Percentiles rank a stretch among this genome's conserved stretches.
These are phyloP conservation scores for Claviceps arundinis DNA, from an alignment of 2,329 filamentous ascomycete species.

Conservation along the genomic window DNA sequence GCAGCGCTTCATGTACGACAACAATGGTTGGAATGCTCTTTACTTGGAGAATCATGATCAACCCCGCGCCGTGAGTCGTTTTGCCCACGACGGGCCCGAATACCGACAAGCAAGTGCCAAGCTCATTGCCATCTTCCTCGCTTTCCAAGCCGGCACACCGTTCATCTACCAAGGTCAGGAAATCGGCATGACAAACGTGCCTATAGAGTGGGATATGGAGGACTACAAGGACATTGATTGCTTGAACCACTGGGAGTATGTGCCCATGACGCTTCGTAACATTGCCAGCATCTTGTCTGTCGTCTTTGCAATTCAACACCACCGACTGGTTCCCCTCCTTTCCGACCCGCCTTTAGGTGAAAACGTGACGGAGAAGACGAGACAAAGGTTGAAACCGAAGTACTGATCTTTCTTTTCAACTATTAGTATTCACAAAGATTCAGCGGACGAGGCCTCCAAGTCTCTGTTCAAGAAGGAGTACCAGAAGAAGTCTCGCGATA, in stretches of 20 bases:
- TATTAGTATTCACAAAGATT: conserved; percentile 23
- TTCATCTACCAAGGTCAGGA: conserved; percentile 62
- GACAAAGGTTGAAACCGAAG: background rate
- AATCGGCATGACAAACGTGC: conserved; percentile 53
- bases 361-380: background rate
- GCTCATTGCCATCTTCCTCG: conserved; percentile 44
- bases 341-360: background rate
- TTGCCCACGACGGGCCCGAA: conserved; percentile 34
- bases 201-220: conserved; percentile 44
- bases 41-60: conserved; percentile 58
- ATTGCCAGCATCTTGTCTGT: background rate
- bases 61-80: conserved; percentile 44
- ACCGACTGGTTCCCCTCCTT: background rate
- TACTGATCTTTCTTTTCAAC: conserved; percentile 2
- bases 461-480: conserved; percentile 29
- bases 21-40: conserved; percentile 50
- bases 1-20: conserved; percentile 46
- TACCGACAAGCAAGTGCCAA: conserved; percentile 40
- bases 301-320: background rate
- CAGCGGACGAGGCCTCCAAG: conserved; percentile 24
- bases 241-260: conserved; percentile 36
- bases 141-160: conserved; percentile 46
- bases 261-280: background rate
- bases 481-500: conserved; percentile 50
- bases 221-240: conserved; percentile 58